phyloP scores from a whole-genome alignment of 2,329 filamentous ascomycete species.

The Salinomyces thailandicus region DNA sequence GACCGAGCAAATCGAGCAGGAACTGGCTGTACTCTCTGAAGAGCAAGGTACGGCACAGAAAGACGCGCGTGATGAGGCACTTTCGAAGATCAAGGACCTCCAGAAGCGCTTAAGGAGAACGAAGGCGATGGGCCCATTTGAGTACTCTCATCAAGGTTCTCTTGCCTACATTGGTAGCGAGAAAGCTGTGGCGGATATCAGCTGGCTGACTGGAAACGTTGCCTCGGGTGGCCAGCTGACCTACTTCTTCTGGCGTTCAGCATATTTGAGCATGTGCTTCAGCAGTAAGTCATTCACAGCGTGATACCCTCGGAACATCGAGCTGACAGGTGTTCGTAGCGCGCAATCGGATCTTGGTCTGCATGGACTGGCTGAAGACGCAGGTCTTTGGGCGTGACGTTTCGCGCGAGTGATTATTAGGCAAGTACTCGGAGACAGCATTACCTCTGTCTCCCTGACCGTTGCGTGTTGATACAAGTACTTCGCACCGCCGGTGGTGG shows the following conservation, averaged over 20 bases:
- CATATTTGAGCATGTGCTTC: conserved; percentile 99
- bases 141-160: conserved; percentile 95
- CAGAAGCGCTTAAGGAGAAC: conserved; percentile 80
- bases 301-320: background rate
- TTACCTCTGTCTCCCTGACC: no score
- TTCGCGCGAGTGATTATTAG: conserved; percentile 66
- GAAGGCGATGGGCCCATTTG: conserved; percentile 94
- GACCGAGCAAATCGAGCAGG: conserved; percentile 68
- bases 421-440: no score
- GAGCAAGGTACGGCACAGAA: conserved; percentile 54
- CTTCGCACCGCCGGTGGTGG: no score
- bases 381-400: conserved; percentile 95
- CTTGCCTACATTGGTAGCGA: conserved; percentile 97
- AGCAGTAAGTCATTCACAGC: conserved; percentile 59
- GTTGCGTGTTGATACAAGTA: no score
- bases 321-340: conserved; percentile 40
- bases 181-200: conserved; percentile 93
- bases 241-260: conserved; percentile 96
- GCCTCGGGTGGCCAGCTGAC: conserved; percentile 81
- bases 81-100: conserved; percentile 70
- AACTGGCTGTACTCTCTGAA: conserved; percentile 59
- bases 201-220: conserved; percentile 94
- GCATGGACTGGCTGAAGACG: conserved; percentile 93
- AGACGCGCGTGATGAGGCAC: conserved; percentile 44
- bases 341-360: conserved; percentile 85